Base-by-base conservation (phyloP, 2,329 filamentous ascomycete species). In the Beauveria brongniartii region DNA sequence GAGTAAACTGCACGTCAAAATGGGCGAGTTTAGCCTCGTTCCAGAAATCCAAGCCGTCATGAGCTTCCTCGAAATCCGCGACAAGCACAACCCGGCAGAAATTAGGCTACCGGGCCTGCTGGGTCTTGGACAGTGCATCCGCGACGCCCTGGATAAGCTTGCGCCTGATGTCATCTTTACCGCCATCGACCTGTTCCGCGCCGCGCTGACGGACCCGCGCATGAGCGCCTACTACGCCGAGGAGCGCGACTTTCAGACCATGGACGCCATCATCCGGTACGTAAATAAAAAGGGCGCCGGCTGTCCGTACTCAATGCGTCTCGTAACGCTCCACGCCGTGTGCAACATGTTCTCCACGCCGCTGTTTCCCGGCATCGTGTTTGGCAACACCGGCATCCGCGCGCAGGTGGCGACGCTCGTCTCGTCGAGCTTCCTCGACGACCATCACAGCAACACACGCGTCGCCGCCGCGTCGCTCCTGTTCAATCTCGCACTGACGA, bases 271-370 rank as follows among this genome's bases (percentile, higher is more conserved):
- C 2, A 71, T 91, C 3, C 73, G 81, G 3, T 75, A 83, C 43
- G 82, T 91, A 50, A 85, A 82, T 64, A 71, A 76, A 6, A 78
- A 82, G 37, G 58, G 58, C 43, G 69, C 76, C 9, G 73, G 77
- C 1, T 89, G 86, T 46, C 91, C 91, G 0, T 97, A 97, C 70
- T 87, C 90, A 5, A 80, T 95, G 1, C 87, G 91, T 16, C 84
- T 97, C 2, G 90, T 96, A 18, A 88, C 91, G 0, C 75, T 96
- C 24, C 92, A 97, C 67, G 82, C 93, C 69, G 82, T 85, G 1
- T 95, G 91, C 75, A 97, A 96, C 68, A 78, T 96, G 47, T 96
- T 96, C 75, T 87, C 84, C 0, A 88, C 87, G 1, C 82, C 84
- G 0, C 78, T 96, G 0, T 95, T 88, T 68, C 78, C 85, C 0